Evolutionary conservation across 2,329 filamentous ascomycete species (phyloP).

Genomic region (Hymenoscyphus fraxineus): DNA sequence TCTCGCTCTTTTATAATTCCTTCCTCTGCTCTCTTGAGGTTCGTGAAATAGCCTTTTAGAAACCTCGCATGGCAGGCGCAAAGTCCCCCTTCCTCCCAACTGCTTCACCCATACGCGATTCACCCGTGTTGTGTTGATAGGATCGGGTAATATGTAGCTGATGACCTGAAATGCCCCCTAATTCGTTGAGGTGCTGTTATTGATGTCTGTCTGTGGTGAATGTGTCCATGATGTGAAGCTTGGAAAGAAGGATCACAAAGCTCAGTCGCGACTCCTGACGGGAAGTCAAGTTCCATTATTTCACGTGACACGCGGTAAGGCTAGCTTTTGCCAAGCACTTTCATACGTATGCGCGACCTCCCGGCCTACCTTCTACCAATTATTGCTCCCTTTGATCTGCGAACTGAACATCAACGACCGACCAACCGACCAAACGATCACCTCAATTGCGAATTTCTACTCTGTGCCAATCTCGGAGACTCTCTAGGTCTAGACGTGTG

Average conservation of each 20-base stretch:
- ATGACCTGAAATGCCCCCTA: not conserved
- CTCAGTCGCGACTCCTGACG: not conserved
- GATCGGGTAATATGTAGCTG: not conserved
- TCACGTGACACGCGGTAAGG: not conserved
- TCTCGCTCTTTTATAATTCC: not conserved
- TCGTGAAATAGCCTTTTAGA: constrained; percentile 12
- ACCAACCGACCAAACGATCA: not conserved
- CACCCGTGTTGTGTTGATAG: not conserved
- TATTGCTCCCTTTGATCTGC: not conserved
- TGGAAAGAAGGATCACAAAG: not conserved
- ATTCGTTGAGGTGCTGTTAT: not conserved
- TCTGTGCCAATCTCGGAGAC: not conserved
- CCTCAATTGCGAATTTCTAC: not conserved
- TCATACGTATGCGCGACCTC: no score
- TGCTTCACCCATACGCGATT: constrained; percentile 30
- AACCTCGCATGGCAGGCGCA: constrained; percentile 31
- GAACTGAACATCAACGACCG: not conserved
- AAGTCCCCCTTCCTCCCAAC: constrained; percentile 29
- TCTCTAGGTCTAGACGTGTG: not conserved
- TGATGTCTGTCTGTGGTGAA: not conserved
- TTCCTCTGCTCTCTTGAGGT: constrained; percentile 6
- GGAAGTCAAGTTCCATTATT: not conserved
- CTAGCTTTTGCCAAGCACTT: not conserved
- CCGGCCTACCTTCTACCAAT: not conserved
- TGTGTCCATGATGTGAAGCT: not conserved